A percentile compares a stretch with the other conserved stretches of the same genome.
Conservation (phyloP, 2,329 filamentous ascomycete genomes). For the Xylariaceae sp. region DNA sequence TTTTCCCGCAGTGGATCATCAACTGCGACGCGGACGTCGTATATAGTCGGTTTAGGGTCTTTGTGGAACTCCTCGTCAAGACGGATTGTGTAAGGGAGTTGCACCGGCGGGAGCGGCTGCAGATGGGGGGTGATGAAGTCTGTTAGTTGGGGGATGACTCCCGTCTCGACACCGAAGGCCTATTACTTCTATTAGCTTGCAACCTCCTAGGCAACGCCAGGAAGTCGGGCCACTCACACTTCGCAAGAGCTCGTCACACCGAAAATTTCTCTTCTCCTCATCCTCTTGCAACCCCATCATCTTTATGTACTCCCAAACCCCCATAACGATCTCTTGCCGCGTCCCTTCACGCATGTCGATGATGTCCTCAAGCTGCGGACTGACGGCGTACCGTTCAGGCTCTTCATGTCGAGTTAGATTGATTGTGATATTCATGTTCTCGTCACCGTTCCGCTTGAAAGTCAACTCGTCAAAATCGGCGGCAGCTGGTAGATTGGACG, state of each 20-base stretch:
- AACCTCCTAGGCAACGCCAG: slow-evolving; percentile 5
- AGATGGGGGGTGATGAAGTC: slow-evolving; percentile 77
- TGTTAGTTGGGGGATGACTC: slow-evolving; percentile 80
- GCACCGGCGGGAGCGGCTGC: slow-evolving; percentile 71
- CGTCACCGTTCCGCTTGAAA: slow-evolving; percentile 87
- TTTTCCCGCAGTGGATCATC: slow-evolving; percentile 73
- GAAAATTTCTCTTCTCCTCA: slow-evolving; percentile 88
- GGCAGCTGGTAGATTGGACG: slow-evolving; percentile 54
- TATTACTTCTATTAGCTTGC: slow-evolving; percentile 20
- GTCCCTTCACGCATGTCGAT: slow-evolving; percentile 84
- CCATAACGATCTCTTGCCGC: slow-evolving; percentile 80
- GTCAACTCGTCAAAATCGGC: slow-evolving; percentile 85
- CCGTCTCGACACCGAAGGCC: slow-evolving; percentile 71
- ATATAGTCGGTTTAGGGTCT: slow-evolving; percentile 71
- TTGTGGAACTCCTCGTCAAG: slow-evolving; percentile 80
- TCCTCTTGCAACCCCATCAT: slow-evolving; percentile 83
- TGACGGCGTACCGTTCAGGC: slow-evolving; percentile 78
- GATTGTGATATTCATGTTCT: slow-evolving; percentile 86
- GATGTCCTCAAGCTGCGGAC: slow-evolving; percentile 72
- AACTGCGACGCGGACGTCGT: slow-evolving; percentile 80
- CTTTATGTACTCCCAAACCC: slow-evolving; percentile 92
- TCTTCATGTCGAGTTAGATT: slow-evolving; percentile 79
- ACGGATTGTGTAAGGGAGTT: slow-evolving; percentile 86
- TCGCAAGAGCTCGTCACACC: slow-evolving; percentile 78
- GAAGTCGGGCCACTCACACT: slow-evolving; percentile 50